Evolutionary conservation across 78 protist genomes (phyloP), one percentile per base, ranked within the genome.

Genomic region (Cavenderia fasciculata): DNA sequence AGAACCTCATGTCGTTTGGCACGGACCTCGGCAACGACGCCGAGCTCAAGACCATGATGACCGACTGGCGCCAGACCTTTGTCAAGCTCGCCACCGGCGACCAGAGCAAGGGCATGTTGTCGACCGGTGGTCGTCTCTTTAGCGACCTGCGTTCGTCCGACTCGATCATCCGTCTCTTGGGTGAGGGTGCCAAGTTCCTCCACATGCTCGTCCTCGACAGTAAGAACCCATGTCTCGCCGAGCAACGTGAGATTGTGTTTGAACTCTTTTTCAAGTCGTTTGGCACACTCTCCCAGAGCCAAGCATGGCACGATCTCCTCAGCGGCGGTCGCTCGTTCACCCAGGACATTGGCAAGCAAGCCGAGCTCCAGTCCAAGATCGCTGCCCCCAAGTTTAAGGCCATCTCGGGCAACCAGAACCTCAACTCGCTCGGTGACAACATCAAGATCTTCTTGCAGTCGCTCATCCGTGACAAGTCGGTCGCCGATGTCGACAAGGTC

Each of bases 211-310:
- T 82, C 29, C 33, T 82, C 52, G 71, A 82, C 31, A 47, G 73
- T 8, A 47, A 65, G 41, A 40, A 31, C 33, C 56, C 36, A 41
- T 19, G 4, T 36, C 21, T 82, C 29, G 47, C 56, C 16, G 78
- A 49, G 21, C 90, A 82, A 68, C 41, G 90, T 47, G 90, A 82
- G 43, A 38, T 82, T 44, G 90, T 82, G 4, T 82, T 82, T 38
- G 90, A 82, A 16, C 44, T 66, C 21, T 82, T 82, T 59, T 82
- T 66, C 62, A 61, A 82, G 19, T 46, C 61, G 2, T 52, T 68
- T 27, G 19, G 71, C 16, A 25, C 57, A 25, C 66, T 82, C 33
- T 40, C 76, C 10, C 18, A 44, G 38, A 65, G 59, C 51, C 90
- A 76, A 65, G 69, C 90, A 14, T 82, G 78, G 79, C 59, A 44